Evolutionary conservation across 345 rosid genomes (phyloP), one percentile per base, ranked within the genome.

Genomic region (Isatis tinctoria): DNA sequence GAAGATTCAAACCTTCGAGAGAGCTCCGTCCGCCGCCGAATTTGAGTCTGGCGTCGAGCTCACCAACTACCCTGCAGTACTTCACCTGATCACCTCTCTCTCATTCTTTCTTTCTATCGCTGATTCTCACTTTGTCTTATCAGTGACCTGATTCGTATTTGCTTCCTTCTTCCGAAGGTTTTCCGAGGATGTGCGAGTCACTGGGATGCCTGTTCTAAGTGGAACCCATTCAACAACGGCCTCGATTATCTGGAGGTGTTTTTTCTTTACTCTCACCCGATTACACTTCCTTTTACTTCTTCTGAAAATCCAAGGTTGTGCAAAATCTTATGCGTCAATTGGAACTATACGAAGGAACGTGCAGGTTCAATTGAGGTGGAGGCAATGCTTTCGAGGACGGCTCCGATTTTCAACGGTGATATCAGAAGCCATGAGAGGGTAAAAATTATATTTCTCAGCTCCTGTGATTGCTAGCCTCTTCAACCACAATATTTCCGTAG

Each of bases 341-440:
- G 64, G 73, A 51, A 61, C 47, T 13, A 4, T 79, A 47, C 78
- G 47, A 72, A 92, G 97, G 96, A 81, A 70, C 84, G 71, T 66
- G 83, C 78, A 14, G 97, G 99, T 36, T 81, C 89, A 4, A 80
- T 84, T 27, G 76, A 58, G 1, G 93, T 90, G 60, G 97, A 92
- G 78, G 96, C 89, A 32, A 90, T 94, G 97, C 79, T 86, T 56
- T 85, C 96, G 18, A 81, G 79, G 80, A 71, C 84, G 2, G 97
- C 93, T 4, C 90, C 93, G 0, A 83, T 90, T 17, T 90, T 90
- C 67, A 87, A 84, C 56, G 96, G 93, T 69, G 96, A 88, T 76
- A 82, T 91, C 51, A 84, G 99, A 86, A 84, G 89, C 82, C 99
- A 95, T 53, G 95, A 95, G 83, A 86, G 96, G 86, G 95, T 86